phyloP scores from a whole-genome alignment of 495 filamentous ascomycete genomes.

The Daldinia decipiens region DNA sequence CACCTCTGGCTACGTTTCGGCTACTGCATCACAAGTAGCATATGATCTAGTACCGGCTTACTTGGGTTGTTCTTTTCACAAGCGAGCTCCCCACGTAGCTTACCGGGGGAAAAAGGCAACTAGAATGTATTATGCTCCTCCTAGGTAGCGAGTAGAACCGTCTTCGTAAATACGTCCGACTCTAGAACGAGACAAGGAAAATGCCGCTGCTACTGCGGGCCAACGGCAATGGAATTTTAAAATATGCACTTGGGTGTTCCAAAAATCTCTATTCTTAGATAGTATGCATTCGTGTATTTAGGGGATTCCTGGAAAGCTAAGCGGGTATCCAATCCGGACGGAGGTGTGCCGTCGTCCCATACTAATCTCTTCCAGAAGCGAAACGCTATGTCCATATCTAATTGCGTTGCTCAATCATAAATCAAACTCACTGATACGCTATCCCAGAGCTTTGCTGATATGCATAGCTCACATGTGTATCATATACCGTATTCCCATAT shows the following conservation, averaged over 20 bases:
- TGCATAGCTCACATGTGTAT: slow-evolving; percentile 22
- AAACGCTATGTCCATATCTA: slow-evolving; percentile 21
- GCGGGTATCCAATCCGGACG: slow-evolving; percentile 7
- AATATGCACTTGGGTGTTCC: background rate
- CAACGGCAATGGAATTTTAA: background rate
- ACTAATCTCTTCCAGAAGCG: slow-evolving; percentile 6
- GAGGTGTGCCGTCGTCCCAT: slow-evolving; percentile 1
- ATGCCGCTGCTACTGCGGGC: background rate
- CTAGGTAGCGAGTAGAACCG: background rate
- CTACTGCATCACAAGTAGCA: background rate
- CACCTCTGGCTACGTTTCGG: background rate
- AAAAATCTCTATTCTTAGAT: slow-evolving; percentile 25
- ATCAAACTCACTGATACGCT: slow-evolving; percentile 20
- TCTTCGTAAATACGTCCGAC: background rate
- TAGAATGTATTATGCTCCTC: background rate
- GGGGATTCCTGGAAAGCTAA: slow-evolving; percentile 1
- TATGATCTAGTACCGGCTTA: background rate
- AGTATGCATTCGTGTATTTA: slow-evolving; percentile 29
- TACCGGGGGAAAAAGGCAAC: background rate
- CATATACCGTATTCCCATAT: slow-evolving; percentile 16
- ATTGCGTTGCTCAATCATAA: slow-evolving; percentile 12
- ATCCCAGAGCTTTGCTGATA: slow-evolving; percentile 12
- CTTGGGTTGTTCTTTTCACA: background rate
- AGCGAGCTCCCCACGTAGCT: background rate
- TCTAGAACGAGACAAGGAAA: background rate